Percentiles rank a stretch among this genome's conserved stretches.
Evolutionary conservation across 139 green algal species (phyloP).

Genomic region (Tetraselmis striata): DNA sequence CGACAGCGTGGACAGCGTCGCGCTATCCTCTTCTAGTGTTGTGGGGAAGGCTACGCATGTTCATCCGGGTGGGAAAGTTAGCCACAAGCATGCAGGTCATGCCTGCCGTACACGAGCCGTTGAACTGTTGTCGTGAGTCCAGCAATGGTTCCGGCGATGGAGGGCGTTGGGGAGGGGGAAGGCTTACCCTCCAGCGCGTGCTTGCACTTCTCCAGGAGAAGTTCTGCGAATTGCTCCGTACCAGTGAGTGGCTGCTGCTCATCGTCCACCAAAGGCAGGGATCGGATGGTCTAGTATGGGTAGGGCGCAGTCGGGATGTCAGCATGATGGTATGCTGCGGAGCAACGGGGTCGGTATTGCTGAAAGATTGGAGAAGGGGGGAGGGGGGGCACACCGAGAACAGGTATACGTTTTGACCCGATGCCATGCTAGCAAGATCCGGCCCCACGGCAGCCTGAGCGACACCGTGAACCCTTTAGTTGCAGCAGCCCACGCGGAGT

Average conservation of each 20-base stretch:
- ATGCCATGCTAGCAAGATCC: neutral
- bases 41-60: conserved; percentile 7
- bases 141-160: neutral
- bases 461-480: neutral
- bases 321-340: too few relatives aligned
- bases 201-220: neutral
- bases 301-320: too few relatives aligned
- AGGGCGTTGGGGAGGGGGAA: neutral
- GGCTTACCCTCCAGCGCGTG: conserved; percentile 14
- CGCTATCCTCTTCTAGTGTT: conserved; percentile 6
- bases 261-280: conserved; percentile 26
- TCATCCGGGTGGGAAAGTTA: neutral
- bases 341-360: neutral
- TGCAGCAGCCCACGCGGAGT: neutral
- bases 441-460: conserved; percentile 11
- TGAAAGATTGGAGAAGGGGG: conserved; percentile 8
- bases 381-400: conserved; percentile 22
- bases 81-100: conserved; percentile 5
- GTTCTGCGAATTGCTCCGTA: neutral
- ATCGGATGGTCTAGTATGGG: conserved; percentile 33
- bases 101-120: neutral
- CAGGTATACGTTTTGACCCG: conserved; percentile 8
- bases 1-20: neutral
- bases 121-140: neutral
- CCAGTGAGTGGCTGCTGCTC: neutral